Evolutionary conservation across 495 filamentous ascomycete species (phyloP), one percentile per base, ranked within the genome.

Genomic region (Hypoxylon rickii): DNA sequence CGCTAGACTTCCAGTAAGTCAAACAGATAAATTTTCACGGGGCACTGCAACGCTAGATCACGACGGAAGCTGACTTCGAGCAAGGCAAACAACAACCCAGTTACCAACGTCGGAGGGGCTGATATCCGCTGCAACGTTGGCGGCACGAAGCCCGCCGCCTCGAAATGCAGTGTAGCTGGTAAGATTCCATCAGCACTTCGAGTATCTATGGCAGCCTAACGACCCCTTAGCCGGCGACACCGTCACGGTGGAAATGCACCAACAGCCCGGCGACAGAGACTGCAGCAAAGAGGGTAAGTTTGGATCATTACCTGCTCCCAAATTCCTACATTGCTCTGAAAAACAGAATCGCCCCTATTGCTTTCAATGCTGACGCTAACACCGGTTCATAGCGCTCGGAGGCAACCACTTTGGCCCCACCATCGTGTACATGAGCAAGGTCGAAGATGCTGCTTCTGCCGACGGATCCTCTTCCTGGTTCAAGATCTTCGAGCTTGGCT

Each of bases 161-260:
- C 52, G 19, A 63, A 63, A 17, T 63, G 59, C 44, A 57, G 31
- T 19, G 59, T 63, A 40, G 18, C 52, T 34, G 59, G 59, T 63
- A 26, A 53, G 48, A 19, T 15, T 7, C n/a, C 12, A 11, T 16
- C 16, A 19, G 18, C 10, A 8, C 12, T 33, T 7, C 2, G 18
- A 8, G 8, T 19, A 17, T 0, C 41, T 44, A 7, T 3, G 15
- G 15, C 39, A 11, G 31, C 39, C 47, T 62, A 42, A 57, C 33
- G 13, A 1, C 1, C 2, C 21, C 31, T 64, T 69, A 67, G 77
- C 79, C n/a, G 79, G 79, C 8, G 52, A 50, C 2, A 76, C 70
- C 3, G 72, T 82, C 7, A 77, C 77, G 3, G 75, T 81, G 2
- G 79, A 81, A 69, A 81, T 82, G 79, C 79, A 82, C 54, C 73